Percentiles rank a stretch among this genome's conserved stretches.
Conservation (phyloP, 2,329 filamentous ascomycete species). For the Cladosporium sp. region DNA sequence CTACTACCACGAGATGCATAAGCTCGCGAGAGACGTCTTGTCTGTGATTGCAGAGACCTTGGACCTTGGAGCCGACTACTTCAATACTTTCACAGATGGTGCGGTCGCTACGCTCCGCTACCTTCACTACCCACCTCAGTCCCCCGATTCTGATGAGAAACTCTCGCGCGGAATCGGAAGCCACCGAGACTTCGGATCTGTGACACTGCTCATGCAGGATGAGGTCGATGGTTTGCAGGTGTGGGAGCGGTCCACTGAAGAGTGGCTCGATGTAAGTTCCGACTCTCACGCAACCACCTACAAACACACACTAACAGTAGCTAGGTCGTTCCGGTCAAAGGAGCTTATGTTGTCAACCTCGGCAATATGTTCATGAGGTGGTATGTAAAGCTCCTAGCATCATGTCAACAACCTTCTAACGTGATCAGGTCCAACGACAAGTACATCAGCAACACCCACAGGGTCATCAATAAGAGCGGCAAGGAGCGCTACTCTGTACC, state of each 20-base stretch:
- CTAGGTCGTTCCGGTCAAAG: conserved; percentile 17
- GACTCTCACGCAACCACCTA: neutral
- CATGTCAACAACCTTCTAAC: neutral
- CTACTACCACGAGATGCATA: conserved; percentile 38
- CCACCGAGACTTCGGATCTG: conserved; percentile 19
- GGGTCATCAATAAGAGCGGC: conserved; percentile 51
- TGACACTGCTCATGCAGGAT: conserved; percentile 33
- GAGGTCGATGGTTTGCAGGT: conserved; percentile 38
- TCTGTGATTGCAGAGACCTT: conserved; percentile 39
- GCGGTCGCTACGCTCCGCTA: conserved; percentile 41
- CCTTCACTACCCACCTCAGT: conserved; percentile 22
- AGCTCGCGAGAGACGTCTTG: conserved; percentile 39
- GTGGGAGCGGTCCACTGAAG: conserved; percentile 24
- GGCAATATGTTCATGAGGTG: conserved; percentile 13
- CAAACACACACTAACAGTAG: neutral
- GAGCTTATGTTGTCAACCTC: conserved; percentile 24
- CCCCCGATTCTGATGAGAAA: conserved; percentile 29
- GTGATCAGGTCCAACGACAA: conserved; percentile 44
- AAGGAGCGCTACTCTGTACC: conserved; percentile 54
- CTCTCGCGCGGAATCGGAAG: conserved; percentile 39
- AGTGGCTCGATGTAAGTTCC: conserved; percentile 31
- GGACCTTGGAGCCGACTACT: conserved; percentile 35
- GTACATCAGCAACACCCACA: conserved; percentile 53
- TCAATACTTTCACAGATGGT: conserved; percentile 33
- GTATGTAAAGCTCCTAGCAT: neutral